Conservation (phyloP, 208 protist species). For the Paratrypanosoma confusum region DNA sequence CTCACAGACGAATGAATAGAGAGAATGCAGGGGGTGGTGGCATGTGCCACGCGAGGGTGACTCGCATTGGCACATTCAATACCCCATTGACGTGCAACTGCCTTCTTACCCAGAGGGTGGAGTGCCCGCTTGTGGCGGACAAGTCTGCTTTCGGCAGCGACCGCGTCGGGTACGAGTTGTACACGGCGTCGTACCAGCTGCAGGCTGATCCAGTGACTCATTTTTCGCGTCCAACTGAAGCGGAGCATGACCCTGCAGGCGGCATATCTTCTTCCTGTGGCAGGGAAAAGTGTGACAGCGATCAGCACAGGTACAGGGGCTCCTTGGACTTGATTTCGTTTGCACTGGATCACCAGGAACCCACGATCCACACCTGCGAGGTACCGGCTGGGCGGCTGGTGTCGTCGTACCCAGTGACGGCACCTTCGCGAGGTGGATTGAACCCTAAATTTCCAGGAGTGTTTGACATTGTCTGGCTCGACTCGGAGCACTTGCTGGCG, state of each 20-base stretch:
- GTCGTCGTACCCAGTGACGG: no score
- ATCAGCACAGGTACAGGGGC: neutral
- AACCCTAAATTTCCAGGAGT: slow-evolving; percentile 71
- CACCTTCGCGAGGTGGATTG: no score
- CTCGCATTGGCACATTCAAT: no score
- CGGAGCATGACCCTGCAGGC: neutral
- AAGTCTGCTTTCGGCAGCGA: slow-evolving; percentile 1
- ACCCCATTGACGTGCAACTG: slow-evolving; percentile 61
- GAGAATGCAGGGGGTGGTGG: no score
- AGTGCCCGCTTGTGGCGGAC: neutral
- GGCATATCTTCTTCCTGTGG: neutral
- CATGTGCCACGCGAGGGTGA: no score
- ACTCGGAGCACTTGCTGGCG: slow-evolving; percentile 16
- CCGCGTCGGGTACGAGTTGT: slow-evolving; percentile 33
- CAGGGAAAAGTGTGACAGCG: neutral
- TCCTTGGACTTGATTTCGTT: no score
- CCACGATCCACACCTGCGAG: no score
- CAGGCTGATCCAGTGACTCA: slow-evolving; percentile 8
- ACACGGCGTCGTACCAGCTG: neutral
- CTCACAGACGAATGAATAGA: no score
- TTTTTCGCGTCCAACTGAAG: slow-evolving; percentile 3
- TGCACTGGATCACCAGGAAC: no score
- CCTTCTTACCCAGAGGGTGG: slow-evolving; percentile 17
- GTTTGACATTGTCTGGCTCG: slow-evolving; percentile 26
- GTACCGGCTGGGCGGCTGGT: no score